Percentiles rank a stretch among this genome's conserved stretches.
These are phyloP conservation scores for Haematococcus lacustris DNA, from an alignment of 139 green algal genomes.

Conservation along the genomic window DNA sequence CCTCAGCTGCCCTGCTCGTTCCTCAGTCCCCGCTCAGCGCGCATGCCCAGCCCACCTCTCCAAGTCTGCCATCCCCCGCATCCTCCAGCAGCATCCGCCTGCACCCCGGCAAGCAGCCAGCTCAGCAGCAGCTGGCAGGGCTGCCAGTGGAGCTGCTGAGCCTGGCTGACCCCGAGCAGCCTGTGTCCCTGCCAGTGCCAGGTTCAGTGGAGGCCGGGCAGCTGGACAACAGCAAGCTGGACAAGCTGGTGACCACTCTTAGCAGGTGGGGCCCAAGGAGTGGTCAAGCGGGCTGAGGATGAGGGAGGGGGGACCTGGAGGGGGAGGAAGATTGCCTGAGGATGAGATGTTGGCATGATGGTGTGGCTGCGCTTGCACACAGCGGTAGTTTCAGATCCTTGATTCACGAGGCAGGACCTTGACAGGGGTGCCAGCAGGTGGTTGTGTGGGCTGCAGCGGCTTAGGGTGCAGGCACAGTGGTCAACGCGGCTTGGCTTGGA, in stretches of 20 bases:
- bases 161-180: slow-evolving; percentile 25
- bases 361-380: background rate
- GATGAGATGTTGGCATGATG: background rate
- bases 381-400: background rate
- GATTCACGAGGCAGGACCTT: background rate
- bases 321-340: background rate
- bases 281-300: too few species aligned
- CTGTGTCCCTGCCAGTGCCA: slow-evolving; percentile 27
- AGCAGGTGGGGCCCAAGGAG: too few species aligned
- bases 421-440: background rate
- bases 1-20: too few species aligned
- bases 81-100: too few species aligned
- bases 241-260: slow-evolving; percentile 71
- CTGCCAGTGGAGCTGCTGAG: slow-evolving; percentile 28
- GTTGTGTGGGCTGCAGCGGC: too few species aligned
- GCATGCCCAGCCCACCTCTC: too few species aligned
- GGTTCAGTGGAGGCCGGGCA: slow-evolving; percentile 7
- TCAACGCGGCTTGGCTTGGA: too few species aligned
- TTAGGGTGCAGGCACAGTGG: too few species aligned
- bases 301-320: too few species aligned
- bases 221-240: slow-evolving; percentile 75
- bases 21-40: too few species aligned
- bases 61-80: too few species aligned
- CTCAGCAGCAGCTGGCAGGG: slow-evolving; percentile 2
- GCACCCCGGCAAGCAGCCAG: too few species aligned